Conservation (phyloP, 2,329 filamentous ascomycete species). For the Corniculantispora saksenae region DNA sequence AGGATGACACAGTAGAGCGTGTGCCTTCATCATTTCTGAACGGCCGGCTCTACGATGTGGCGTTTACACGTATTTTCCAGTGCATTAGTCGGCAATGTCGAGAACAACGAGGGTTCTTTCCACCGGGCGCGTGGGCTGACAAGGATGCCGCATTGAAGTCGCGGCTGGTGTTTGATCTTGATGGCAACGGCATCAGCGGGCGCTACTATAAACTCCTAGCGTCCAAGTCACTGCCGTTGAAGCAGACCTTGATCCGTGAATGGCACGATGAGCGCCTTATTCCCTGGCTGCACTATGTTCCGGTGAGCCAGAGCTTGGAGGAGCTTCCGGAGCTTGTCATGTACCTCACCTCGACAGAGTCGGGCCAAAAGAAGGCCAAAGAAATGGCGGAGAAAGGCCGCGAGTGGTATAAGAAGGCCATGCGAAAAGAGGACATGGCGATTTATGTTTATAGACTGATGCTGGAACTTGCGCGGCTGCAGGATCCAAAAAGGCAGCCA, state of each 20-base stretch:
- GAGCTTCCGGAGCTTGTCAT: constrained; percentile 54
- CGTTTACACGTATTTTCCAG: constrained; percentile 48
- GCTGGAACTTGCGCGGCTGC: constrained; percentile 53
- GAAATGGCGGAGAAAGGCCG: constrained; percentile 55
- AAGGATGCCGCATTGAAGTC: constrained; percentile 39
- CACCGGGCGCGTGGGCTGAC: constrained; percentile 32
- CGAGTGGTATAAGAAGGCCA: constrained; percentile 54
- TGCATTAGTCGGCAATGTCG: constrained; percentile 40
- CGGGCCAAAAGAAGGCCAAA: constrained; percentile 49
- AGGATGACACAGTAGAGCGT: constrained; percentile 21
- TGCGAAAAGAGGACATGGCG: constrained; percentile 60
- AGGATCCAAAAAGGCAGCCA: constrained; percentile 31
- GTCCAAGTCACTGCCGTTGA: constrained; percentile 49
- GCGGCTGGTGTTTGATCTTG: constrained; percentile 51
- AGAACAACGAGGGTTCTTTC: constrained; percentile 36
- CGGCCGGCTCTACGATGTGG: constrained; percentile 42
- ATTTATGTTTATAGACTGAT: constrained; percentile 63
- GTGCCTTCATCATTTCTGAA: constrained; percentile 36
- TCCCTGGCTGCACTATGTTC: constrained; percentile 60
- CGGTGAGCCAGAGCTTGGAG: constrained; percentile 49
- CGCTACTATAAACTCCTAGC: constrained; percentile 53
- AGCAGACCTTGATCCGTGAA: constrained; percentile 54
- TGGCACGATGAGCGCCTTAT: constrained; percentile 60
- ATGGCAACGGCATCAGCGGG: constrained; percentile 58
- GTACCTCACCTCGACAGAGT: constrained; percentile 45